These are phyloP conservation scores for Mycogone perniciosa DNA, from an alignment of 2,329 filamentous ascomycete genomes.

Conservation along the genomic window DNA sequence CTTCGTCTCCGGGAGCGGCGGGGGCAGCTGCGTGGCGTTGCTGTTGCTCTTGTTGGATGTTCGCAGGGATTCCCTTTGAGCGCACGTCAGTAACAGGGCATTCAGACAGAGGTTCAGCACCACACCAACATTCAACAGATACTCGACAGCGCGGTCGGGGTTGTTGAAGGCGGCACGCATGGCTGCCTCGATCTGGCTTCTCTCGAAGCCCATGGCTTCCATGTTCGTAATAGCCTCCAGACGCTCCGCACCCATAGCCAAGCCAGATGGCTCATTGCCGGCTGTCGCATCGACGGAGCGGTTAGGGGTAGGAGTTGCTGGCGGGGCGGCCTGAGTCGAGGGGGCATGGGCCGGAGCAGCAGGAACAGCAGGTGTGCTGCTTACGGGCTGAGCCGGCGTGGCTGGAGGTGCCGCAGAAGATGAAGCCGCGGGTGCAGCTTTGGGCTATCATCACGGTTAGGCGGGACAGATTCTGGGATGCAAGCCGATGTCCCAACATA, in stretches of 20 bases:
- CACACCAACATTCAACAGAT: slow-evolving; percentile 70
- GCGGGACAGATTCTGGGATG: neutral
- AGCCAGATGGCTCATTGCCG: slow-evolving; percentile 59
- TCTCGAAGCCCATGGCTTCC: slow-evolving; percentile 94
- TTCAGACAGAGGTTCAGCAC: neutral
- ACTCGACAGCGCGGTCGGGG: slow-evolving; percentile 94
- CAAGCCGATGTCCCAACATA: slow-evolving; percentile 34
- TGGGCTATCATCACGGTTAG: slow-evolving; percentile 28
- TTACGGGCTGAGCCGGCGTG: slow-evolving; percentile 48
- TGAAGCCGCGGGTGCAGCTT: slow-evolving; percentile 42
- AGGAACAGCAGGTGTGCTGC: slow-evolving; percentile 56
- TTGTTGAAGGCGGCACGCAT: slow-evolving; percentile 98
- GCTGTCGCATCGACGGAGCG: slow-evolving; percentile 31
- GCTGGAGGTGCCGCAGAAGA: slow-evolving; percentile 53
- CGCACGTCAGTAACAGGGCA: slow-evolving; percentile 8
- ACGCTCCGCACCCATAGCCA: slow-evolving; percentile 79
- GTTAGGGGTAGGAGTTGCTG: slow-evolving; percentile 51
- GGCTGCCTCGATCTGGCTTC: slow-evolving; percentile 81
- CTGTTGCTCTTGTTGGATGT: slow-evolving; percentile 65
- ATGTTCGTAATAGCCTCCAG: slow-evolving; percentile 81
- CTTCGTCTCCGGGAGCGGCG: slow-evolving; percentile 43
- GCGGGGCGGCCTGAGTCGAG: slow-evolving; percentile 44
- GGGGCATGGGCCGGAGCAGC: slow-evolving; percentile 32
- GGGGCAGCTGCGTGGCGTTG: slow-evolving; percentile 38
- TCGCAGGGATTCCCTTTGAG: slow-evolving; percentile 79